Conservation (phyloP, 352 stramenopile genomes). For the Phytophthora vignae region DNA sequence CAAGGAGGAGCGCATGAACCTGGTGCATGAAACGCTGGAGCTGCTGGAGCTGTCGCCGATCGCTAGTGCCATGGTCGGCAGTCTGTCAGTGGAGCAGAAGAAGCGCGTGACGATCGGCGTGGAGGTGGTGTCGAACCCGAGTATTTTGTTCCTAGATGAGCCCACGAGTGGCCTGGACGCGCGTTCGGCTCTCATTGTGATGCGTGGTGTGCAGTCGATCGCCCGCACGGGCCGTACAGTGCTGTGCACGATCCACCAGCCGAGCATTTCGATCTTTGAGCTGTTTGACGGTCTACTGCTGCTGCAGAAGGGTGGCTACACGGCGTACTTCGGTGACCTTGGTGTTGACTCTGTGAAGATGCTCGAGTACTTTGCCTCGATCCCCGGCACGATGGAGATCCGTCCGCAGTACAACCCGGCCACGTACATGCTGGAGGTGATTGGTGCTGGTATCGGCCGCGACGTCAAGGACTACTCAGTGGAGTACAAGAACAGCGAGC, state of each 20-base stretch:
- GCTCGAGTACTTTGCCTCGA: too few relatives aligned
- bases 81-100: conserved; percentile 85
- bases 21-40: conserved; percentile 62
- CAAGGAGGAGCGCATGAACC: conserved; percentile 44
- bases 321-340: conserved; percentile 86
- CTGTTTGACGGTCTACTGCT: conserved; percentile 91
- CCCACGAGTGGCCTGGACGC: conserved; percentile 90
- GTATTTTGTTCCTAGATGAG: conserved; percentile 95
- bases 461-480: conserved; percentile 7
- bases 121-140: conserved; percentile 92
- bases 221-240: conserved; percentile 85
- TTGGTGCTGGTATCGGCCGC: conserved; percentile 6
- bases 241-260: conserved; percentile 65
- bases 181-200: conserved; percentile 86
- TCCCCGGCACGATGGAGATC: too few relatives aligned
- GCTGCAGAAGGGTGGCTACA: conserved; percentile 62
- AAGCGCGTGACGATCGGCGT: conserved; percentile 93
- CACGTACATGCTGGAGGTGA: conserved; percentile 11
- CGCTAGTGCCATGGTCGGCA: conserved; percentile 44
- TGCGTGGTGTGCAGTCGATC: conserved; percentile 82
- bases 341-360: too few relatives aligned
- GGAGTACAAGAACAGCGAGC: conserved; percentile 3
- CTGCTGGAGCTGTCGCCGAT: conserved; percentile 58
- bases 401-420: conserved; percentile 11
- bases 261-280: conserved; percentile 90